phyloP scores from a whole-genome alignment of 1,284 basidiomycete genomes.

The Sutorius eximius region DNA sequence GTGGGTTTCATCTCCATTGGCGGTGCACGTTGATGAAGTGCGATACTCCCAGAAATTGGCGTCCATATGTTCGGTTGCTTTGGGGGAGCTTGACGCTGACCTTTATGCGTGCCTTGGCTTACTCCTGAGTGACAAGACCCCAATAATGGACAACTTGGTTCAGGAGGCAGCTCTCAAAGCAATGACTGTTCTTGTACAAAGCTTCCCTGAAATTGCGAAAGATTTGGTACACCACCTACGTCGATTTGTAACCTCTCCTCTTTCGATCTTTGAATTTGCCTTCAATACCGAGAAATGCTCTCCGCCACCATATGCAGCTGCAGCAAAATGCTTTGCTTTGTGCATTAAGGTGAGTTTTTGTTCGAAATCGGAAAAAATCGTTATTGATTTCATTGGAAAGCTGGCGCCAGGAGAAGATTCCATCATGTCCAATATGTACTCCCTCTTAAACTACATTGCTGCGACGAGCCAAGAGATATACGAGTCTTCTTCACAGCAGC shows the following conservation, averaged over 20 bases:
- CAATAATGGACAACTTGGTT: slow-evolving; percentile 76
- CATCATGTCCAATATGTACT: slow-evolving; percentile 94
- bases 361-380: background rate
- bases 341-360: slow-evolving; percentile 72
- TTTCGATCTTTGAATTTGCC: slow-evolving; percentile 86
- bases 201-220: slow-evolving; percentile 79
- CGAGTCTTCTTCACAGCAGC: slow-evolving; percentile 48
- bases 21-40: background rate
- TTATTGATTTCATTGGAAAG: slow-evolving; percentile 39
- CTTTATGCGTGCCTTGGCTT: slow-evolving; percentile 73
- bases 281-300: slow-evolving; percentile 73
- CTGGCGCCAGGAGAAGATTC: slow-evolving; percentile 87
- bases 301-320: slow-evolving; percentile 77
- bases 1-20: slow-evolving; percentile 36
- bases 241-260: slow-evolving; percentile 84
- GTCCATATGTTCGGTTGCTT: slow-evolving; percentile 79
- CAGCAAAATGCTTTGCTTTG: slow-evolving; percentile 86
- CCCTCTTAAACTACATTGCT: slow-evolving; percentile 88
- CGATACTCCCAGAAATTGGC: slow-evolving; percentile 73
- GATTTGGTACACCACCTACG: slow-evolving; percentile 81
- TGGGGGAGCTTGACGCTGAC: slow-evolving; percentile 65
- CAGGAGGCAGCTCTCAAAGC: slow-evolving; percentile 87
- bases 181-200: slow-evolving; percentile 78
- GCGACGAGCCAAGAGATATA: slow-evolving; percentile 75
- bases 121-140: slow-evolving; percentile 79